phyloP scores from a whole-genome alignment of 768 basidiomycete species.

The Scleroderma bovista region DNA sequence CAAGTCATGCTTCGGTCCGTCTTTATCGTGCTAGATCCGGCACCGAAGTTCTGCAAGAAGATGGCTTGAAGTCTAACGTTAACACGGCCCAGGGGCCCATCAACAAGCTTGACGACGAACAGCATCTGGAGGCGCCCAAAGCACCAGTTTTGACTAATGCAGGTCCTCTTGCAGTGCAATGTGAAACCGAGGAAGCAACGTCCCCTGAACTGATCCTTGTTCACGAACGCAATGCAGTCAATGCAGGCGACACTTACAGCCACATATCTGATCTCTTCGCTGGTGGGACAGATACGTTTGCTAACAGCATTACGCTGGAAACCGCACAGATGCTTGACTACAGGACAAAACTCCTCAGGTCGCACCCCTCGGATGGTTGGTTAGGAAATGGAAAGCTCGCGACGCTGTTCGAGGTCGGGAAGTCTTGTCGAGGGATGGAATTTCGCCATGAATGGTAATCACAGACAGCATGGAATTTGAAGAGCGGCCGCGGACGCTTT shows the following conservation, averaged over 20 bases:
- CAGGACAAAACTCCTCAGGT: conserved; percentile 11
- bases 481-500: neutral
- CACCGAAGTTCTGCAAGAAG: neutral
- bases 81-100: too few species aligned
- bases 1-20: neutral
- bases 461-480: neutral
- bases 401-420: conserved; percentile 17
- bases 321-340: conserved; percentile 11
- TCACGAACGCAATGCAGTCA: neutral
- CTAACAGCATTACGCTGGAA: conserved; percentile 11
- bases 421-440: conserved; percentile 13
- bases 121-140: neutral
- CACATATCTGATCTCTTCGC: neutral
- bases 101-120: neutral
- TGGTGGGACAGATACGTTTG: neutral
- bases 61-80: neutral
- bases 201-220: too few species aligned
- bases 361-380: neutral
- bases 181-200: too few species aligned
- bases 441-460: conserved; percentile 25
- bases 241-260: neutral
- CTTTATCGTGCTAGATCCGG: neutral
- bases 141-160: too few species aligned
- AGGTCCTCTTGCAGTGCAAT: too few species aligned
- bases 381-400: conserved; percentile 8